These are phyloP conservation scores for Lactarius hatsudake DNA, from an alignment of 768 basidiomycete genomes.

Conservation along the genomic window DNA sequence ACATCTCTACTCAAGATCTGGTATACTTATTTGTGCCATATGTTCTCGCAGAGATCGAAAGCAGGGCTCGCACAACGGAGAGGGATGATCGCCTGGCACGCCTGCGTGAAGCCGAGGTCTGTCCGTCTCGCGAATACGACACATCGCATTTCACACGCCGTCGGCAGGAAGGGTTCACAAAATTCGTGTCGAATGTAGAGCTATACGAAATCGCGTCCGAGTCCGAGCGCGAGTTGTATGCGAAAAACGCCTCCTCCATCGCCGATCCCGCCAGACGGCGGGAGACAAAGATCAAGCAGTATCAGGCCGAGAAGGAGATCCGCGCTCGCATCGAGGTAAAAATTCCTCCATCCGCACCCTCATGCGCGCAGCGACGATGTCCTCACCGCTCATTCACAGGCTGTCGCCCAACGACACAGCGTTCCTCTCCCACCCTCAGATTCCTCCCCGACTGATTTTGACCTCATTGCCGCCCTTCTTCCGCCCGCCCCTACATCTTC, in stretches of 20 bases:
- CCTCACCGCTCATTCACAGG: constrained; percentile 34
- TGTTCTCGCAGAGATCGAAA: constrained; percentile 61
- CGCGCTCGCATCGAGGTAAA: constrained; percentile 68
- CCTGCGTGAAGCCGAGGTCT: constrained; percentile 58
- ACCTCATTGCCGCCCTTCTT: constrained; percentile 63
- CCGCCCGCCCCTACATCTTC: constrained; percentile 34
- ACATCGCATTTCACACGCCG: constrained; percentile 19
- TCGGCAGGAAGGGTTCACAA: constrained; percentile 46
- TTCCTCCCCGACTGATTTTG: constrained; percentile 48
- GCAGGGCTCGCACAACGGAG: constrained; percentile 54
- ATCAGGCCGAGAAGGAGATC: constrained; percentile 80
- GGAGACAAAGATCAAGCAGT: constrained; percentile 90
- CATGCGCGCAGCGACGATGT: neutral
- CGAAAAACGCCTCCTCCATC: constrained; percentile 46
- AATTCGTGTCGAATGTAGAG: constrained; percentile 52
- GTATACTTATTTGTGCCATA: constrained; percentile 75
- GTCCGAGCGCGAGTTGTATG: constrained; percentile 55
- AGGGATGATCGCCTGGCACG: constrained; percentile 54
- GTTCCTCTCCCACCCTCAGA: constrained; percentile 36
- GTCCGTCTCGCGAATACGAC: constrained; percentile 26
- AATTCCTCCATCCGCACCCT: too few species aligned
- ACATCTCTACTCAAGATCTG: constrained; percentile 74
- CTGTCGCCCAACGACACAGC: constrained; percentile 52
- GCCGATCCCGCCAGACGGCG: constrained; percentile 67
- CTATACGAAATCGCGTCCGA: constrained; percentile 65